Evolutionary conservation across 257 asterid species (phyloP).

Genomic region (Solanum corneliomulleri): DNA sequence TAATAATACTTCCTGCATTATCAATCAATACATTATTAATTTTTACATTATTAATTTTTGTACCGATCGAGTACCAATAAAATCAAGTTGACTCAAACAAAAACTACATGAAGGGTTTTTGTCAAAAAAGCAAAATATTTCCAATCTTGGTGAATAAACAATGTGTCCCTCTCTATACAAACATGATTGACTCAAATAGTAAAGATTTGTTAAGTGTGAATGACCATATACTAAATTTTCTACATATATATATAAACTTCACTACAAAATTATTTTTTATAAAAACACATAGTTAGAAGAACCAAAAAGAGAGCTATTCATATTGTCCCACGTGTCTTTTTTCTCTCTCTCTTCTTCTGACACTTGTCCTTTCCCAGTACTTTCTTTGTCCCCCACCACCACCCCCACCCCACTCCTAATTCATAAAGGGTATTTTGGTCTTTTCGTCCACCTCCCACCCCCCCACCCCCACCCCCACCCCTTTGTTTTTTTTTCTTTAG

Average conservation of each 20-base stretch:
- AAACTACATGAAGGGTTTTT: neutral
- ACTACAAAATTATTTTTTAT: too few species aligned
- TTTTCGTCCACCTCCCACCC: neutral
- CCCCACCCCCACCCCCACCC: neutral
- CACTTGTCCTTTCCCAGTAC: conserved; percentile 48
- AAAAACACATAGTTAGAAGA: conserved; percentile 17
- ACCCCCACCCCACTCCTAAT: neutral
- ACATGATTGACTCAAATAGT: neutral
- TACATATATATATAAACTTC: neutral
- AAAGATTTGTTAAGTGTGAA: neutral
- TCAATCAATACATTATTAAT: too few species aligned
- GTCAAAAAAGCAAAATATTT: neutral
- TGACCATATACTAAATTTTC: neutral
- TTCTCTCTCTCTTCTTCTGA: conserved; percentile 19
- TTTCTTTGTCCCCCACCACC: conserved; percentile 5
- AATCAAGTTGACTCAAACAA: neutral
- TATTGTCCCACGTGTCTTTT: conserved; percentile 60
- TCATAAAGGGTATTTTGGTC: conserved; percentile 25
- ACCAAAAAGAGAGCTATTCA: conserved; percentile 38
- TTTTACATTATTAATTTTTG: rapidly evolving
- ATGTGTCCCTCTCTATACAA: neutral
- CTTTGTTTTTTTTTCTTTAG: neutral
- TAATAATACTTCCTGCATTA: too few species aligned
- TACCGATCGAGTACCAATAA: too few species aligned
- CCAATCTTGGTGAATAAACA: neutral